A percentile compares a stretch with the other conserved stretches of the same genome.
These are phyloP conservation scores for Lepidium didymum DNA, from an alignment of 345 rosid species.

Conservation along the genomic window DNA sequence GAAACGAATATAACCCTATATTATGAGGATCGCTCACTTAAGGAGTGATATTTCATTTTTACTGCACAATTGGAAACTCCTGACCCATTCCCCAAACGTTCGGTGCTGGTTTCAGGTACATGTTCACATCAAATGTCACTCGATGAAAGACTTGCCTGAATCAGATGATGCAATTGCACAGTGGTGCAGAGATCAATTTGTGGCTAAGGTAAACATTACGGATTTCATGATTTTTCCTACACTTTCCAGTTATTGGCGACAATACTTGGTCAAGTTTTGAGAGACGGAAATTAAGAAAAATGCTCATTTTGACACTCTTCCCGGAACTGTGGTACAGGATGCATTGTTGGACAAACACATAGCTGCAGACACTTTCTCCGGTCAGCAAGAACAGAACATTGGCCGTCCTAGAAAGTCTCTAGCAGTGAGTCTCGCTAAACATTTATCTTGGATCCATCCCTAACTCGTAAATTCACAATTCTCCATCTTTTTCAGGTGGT, in stretches of 20 bases:
- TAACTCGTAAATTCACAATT: background rate
- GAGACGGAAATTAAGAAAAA: background rate
- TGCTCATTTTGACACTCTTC: background rate
- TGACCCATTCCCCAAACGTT: background rate
- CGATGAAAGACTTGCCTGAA: slow-evolving; percentile 83
- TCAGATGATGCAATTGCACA: slow-evolving; percentile 80
- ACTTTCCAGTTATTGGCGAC: background rate
- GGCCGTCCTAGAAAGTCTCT: slow-evolving; percentile 71
- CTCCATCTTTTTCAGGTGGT: slow-evolving; percentile 44
- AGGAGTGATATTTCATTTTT: background rate
- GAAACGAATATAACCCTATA: background rate
- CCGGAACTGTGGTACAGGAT: slow-evolving; percentile 41
- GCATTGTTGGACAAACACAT: slow-evolving; percentile 67
- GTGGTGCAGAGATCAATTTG: slow-evolving; percentile 90
- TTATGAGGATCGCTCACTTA: background rate
- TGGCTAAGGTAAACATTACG: slow-evolving; percentile 54
- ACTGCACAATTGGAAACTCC: background rate
- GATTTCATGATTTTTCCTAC: background rate
- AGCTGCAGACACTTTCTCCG: slow-evolving; percentile 58
- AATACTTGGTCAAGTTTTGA: background rate
- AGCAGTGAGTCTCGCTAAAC: slow-evolving; percentile 38
- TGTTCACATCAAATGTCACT: slow-evolving; percentile 63
- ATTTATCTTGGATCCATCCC: background rate
- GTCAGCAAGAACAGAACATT: slow-evolving; percentile 51
- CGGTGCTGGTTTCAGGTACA: slow-evolving; percentile 53